phyloP scores from a whole-genome alignment of 306 rosid species.

The Potentilla sterilis region DNA sequence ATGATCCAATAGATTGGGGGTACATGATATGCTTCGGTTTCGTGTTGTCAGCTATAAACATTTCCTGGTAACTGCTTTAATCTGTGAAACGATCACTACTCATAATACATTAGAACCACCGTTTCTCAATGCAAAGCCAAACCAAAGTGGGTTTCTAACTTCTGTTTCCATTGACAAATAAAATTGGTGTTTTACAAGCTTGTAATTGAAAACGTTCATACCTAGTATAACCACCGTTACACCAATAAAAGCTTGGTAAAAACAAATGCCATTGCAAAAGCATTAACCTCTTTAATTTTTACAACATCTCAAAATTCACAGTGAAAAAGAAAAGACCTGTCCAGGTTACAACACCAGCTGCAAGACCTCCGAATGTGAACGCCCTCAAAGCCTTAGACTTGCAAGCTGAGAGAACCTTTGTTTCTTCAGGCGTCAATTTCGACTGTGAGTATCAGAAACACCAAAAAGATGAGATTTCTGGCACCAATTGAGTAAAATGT shows the following conservation, averaged over 20 bases:
- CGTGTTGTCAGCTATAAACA: background rate
- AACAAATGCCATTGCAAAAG: background rate
- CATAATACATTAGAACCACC: background rate
- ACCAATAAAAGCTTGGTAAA: background rate
- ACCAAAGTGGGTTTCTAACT: background rate
- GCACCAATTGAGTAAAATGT: background rate
- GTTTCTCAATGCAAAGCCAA: background rate
- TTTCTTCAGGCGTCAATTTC: constrained; percentile 46
- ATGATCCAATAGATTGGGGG: background rate
- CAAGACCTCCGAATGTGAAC: constrained; percentile 28
- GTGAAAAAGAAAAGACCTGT: constrained; percentile 36
- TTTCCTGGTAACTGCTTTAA: background rate
- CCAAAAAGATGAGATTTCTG: background rate
- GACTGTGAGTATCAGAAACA: constrained; percentile 24
- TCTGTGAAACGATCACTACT: background rate
- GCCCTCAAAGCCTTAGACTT: constrained; percentile 33
- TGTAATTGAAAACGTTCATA: background rate
- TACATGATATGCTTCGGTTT: background rate
- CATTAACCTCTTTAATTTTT: background rate
- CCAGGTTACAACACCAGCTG: constrained; percentile 41
- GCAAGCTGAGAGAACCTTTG: constrained; percentile 33
- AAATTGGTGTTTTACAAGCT: background rate
- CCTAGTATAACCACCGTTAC: no score
- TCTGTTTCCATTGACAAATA: background rate
- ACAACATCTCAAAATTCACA: background rate